Evolutionary conservation across 2,329 filamentous ascomycete genomes (phyloP).

Genomic region (Talaromyces sp.): DNA sequence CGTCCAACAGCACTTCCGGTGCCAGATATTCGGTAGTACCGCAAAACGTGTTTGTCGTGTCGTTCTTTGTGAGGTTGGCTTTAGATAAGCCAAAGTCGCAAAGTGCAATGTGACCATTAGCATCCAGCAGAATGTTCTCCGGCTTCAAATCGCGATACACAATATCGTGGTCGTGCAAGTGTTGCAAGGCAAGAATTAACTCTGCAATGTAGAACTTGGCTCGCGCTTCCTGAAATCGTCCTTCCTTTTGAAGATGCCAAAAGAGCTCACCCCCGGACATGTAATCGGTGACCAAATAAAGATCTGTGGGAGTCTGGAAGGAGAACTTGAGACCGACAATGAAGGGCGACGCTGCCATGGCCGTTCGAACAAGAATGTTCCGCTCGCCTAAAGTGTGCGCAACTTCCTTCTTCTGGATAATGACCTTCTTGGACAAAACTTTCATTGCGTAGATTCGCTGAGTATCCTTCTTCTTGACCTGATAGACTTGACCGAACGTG

Average conservation of each 20-base stretch:
- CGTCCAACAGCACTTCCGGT: constrained; percentile 90
- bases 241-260: constrained; percentile 97
- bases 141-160: constrained; percentile 97
- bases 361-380: constrained; percentile 94
- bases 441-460: constrained; percentile 98
- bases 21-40: constrained; percentile 97
- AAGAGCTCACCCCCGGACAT: constrained; percentile 99
- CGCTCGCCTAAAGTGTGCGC: constrained; percentile 95
- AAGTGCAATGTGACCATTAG: constrained; percentile 94
- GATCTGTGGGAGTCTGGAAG: constrained; percentile 93
- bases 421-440: constrained; percentile 98
- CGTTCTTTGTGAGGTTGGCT: constrained; percentile 93
- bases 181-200: constrained; percentile 89
- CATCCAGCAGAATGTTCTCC: constrained; percentile 94
- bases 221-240: constrained; percentile 87
- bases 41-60: constrained; percentile 98
- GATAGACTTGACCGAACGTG: constrained; percentile 97
- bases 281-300: constrained; percentile 98
- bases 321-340: constrained; percentile 98
- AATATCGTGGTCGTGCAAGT: constrained; percentile 94
- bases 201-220: constrained; percentile 99
- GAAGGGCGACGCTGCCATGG: constrained; percentile 92
- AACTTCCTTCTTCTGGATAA: constrained; percentile 99
- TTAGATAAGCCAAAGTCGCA: constrained; percentile 98
- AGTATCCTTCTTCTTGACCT: constrained; percentile 96